Evolutionary conservation across 495 filamentous ascomycete species (phyloP).

Genomic region (Penicillium malachiteum): DNA sequence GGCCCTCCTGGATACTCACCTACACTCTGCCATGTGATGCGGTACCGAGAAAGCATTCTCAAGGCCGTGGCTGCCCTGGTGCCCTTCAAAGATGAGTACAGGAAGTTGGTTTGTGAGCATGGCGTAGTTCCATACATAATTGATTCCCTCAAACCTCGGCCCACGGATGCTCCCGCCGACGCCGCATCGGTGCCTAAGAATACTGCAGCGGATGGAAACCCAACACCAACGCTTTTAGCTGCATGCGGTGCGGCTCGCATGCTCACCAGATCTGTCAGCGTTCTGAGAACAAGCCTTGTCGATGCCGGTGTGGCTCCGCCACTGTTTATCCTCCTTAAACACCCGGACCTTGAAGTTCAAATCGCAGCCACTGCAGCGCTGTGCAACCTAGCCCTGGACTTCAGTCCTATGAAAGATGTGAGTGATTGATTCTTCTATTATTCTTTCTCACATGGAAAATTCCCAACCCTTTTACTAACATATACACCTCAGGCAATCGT

Average conservation of each 20-base stretch:
- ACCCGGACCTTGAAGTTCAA: slow-evolving; percentile 76
- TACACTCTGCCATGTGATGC: slow-evolving; percentile 68
- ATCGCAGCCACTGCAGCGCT: slow-evolving; percentile 79
- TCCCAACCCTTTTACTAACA: slow-evolving; percentile 16
- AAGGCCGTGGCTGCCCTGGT: slow-evolving; percentile 76
- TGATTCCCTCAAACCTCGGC: slow-evolving; percentile 69
- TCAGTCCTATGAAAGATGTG: slow-evolving; percentile 87
- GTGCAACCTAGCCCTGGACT: slow-evolving; percentile 80
- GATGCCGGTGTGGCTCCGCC: slow-evolving; percentile 81
- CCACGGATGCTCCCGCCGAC: slow-evolving; percentile 33
- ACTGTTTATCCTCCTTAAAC: slow-evolving; percentile 71
- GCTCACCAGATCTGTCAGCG: slow-evolving; percentile 78
- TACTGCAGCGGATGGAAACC: slow-evolving; percentile 44
- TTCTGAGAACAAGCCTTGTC: slow-evolving; percentile 80
- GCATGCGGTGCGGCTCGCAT: slow-evolving; percentile 78
- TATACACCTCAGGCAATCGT: slow-evolving; percentile 61
- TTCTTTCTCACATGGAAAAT: neutral
- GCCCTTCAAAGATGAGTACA: slow-evolving; percentile 77
- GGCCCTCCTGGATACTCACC: slow-evolving; percentile 63
- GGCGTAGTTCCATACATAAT: slow-evolving; percentile 78
- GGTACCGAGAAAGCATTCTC: slow-evolving; percentile 73
- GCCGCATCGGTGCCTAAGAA: slow-evolving; percentile 33
- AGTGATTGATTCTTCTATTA: slow-evolving; percentile 33
- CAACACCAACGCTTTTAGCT: slow-evolving; percentile 71
- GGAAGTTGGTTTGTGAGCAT: slow-evolving; percentile 78